These are phyloP conservation scores for Knoxia roxburghii DNA, from an alignment of 257 asterid species.

Conservation along the genomic window DNA sequence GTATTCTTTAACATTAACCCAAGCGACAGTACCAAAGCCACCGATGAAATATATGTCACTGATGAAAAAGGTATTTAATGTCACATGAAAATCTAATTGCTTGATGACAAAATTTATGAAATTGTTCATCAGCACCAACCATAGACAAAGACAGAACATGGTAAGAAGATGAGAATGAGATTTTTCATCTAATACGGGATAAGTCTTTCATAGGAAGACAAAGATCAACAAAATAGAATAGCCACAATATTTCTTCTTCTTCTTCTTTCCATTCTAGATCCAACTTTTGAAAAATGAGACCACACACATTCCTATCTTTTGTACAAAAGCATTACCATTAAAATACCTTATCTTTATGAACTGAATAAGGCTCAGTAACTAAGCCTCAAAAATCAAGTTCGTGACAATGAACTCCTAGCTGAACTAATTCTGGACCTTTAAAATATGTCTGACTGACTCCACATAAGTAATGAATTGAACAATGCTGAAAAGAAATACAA, in stretches of 20 bases:
- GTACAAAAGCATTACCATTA: not conserved
- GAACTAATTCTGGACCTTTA: not conserved
- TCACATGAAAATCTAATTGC: not conserved
- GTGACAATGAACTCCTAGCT: not conserved
- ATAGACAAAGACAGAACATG: not conserved
- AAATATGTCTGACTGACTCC: not conserved
- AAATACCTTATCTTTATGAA: not conserved
- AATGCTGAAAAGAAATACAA: not conserved
- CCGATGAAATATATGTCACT: constrained; percentile 96
- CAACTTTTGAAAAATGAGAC: not conserved
- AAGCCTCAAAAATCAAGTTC: not conserved
- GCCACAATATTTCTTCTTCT: not conserved
- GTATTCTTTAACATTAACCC: constrained; percentile 90
- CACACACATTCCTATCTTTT: not conserved
- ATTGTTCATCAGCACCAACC: not conserved
- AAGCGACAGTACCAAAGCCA: constrained; percentile 97
- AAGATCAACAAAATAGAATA: not conserved
- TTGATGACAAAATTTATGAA: not conserved
- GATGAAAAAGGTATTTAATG: constrained; percentile 21
- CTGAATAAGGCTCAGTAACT: not conserved
- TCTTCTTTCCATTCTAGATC: too few species aligned
- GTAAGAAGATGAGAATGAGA: not conserved
- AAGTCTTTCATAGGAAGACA: not conserved
- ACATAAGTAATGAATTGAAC: not conserved
- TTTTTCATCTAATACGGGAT: not conserved